Evolutionary conservation across 2,329 filamentous ascomycete species (phyloP).

Genomic region (Colletotrichum cuscutae): DNA sequence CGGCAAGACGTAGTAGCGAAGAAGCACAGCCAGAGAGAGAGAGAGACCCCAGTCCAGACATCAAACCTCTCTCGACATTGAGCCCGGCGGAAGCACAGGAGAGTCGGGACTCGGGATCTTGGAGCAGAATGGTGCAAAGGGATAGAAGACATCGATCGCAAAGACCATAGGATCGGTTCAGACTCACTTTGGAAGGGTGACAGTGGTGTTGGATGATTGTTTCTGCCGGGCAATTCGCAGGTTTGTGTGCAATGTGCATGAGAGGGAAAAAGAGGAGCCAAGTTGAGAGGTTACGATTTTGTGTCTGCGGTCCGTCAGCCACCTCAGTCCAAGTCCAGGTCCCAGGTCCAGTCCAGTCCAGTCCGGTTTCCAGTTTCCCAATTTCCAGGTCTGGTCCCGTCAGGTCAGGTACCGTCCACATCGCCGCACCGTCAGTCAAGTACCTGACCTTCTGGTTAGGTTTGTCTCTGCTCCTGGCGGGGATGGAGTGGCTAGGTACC

Average conservation of each 20-base stretch:
- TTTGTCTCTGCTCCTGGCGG: not conserved
- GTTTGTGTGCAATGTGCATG: conserved; percentile 52
- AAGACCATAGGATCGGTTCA: conserved; percentile 44
- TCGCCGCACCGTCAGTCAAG: not conserved
- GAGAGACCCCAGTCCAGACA: not conserved
- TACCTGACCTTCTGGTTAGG: not conserved
- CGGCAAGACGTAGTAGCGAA: conserved; percentile 9
- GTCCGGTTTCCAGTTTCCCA: conserved; percentile 16
- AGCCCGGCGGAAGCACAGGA: not conserved
- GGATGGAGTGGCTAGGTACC: not conserved
- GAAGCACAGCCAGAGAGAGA: conserved; percentile 1
- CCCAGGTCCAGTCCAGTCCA: conserved; percentile 15
- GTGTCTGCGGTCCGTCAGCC: conserved; percentile 46
- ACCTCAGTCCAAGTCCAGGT: conserved; percentile 13
- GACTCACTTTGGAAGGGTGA: conserved; percentile 50
- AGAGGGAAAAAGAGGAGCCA: conserved; percentile 55
- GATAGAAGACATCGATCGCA: conserved; percentile 47
- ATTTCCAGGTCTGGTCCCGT: not conserved
- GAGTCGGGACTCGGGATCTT: conserved; percentile 6
- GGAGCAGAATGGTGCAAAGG: conserved; percentile 35
- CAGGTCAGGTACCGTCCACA: too few relatives aligned
- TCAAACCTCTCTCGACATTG: conserved; percentile 9
- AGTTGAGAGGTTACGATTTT: conserved; percentile 54
- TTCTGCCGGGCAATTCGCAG: conserved; percentile 47
- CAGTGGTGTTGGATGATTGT: conserved; percentile 45